These are phyloP conservation scores for Calendula officinalis DNA, from an alignment of 129 eudicot species.

Conservation along the genomic window DNA sequence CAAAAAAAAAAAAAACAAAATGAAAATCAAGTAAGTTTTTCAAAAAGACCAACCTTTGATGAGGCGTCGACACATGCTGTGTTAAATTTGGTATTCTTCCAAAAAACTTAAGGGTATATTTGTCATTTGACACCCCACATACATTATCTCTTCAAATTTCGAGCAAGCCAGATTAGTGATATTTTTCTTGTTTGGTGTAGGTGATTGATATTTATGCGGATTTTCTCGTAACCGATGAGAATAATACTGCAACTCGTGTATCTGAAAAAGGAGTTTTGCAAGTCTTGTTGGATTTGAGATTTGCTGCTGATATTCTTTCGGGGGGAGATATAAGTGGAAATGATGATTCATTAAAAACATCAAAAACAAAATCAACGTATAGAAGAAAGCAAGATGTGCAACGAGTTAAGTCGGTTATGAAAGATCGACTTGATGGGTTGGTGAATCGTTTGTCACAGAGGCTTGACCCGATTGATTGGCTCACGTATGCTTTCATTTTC, in stretches of 20 bases:
- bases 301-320: conserved; percentile 74
- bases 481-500: conserved; percentile 55
- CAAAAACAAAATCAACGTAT: conserved; percentile 49
- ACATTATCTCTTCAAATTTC: not conserved
- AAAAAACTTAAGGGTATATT: no score
- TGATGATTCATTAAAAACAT: conserved; percentile 37
- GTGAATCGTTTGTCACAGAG: conserved; percentile 62
- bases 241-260: conserved; percentile 39
- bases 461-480: conserved; percentile 99
- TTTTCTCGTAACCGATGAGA: conserved; percentile 49
- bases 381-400: conserved; percentile 70
- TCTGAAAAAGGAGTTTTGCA: conserved; percentile 93
- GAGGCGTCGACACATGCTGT: no score
- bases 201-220: conserved; percentile 64
- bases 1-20: no score
- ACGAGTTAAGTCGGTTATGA: conserved; percentile 47
- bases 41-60: no score
- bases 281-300: conserved; percentile 78
- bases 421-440: conserved; percentile 57
- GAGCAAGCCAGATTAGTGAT: conserved; percentile 12
- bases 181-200: conserved; percentile 34
- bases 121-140: no score
- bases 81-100: no score
- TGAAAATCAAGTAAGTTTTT: no score
- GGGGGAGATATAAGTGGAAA: conserved; percentile 63